phyloP scores from a whole-genome alignment of 1,139 yeast species.

The Candida frijolesensis region DNA sequence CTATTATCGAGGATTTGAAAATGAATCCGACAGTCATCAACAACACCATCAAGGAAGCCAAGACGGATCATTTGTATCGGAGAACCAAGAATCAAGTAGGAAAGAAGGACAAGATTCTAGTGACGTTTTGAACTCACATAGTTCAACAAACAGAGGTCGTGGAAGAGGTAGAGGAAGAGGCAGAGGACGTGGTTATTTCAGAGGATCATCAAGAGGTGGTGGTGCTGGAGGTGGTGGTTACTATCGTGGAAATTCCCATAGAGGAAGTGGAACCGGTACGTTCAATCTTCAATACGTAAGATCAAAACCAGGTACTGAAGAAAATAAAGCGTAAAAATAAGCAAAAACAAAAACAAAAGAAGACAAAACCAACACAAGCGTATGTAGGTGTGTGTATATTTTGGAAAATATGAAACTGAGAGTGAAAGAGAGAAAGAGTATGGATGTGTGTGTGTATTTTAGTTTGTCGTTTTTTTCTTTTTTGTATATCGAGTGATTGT shows the following conservation, averaged over 20 bases:
- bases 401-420: too few relatives aligned
- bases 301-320: conserved; percentile 13
- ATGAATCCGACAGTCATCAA: not conserved
- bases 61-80: too few relatives aligned
- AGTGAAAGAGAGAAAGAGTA: too few relatives aligned
- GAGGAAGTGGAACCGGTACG: conserved; percentile 21
- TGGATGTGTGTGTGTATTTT: not conserved
- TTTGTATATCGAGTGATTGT: too few relatives aligned
- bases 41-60: not conserved
- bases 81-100: not conserved
- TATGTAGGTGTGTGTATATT: too few relatives aligned
- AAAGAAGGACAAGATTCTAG: not conserved
- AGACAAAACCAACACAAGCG: not conserved
- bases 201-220: conserved; percentile 20
- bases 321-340: not conserved
- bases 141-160: not conserved
- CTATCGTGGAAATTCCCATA: conserved; percentile 19
- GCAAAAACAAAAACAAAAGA: not conserved
- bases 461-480: too few relatives aligned
- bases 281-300: conserved; percentile 33
- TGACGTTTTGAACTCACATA: not conserved
- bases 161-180: conserved; percentile 11
- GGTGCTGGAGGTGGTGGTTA: conserved; percentile 16
- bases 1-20: not conserved
- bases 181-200: conserved; percentile 17